Base-by-base conservation (phyloP, 2,329 filamentous ascomycete species). In the Paracoccidioides brasiliensis region DNA sequence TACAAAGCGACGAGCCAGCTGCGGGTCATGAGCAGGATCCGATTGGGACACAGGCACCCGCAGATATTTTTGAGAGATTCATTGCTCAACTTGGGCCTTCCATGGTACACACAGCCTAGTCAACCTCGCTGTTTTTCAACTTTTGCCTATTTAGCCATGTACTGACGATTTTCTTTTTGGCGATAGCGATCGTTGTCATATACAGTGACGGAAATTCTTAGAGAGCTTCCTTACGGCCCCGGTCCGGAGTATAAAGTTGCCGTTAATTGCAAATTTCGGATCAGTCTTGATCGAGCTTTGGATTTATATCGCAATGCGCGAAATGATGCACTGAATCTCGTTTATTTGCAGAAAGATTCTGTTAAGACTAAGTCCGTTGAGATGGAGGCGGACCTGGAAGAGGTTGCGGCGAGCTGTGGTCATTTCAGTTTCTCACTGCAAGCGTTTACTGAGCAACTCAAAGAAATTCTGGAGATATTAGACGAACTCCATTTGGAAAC, bases 331-430 rank as follows among this genome's bases (percentile, higher is more conserved):
- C 74, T 98, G 5, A 78, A 83, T 56, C 79, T 86, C 56, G 77
- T 98, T 0, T 97, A 98, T 69, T 83, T 80, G 59, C 86, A 81
- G 53, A 89, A 90, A 58, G 84, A 90, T 62, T 76, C 90, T 42
- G 81, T 81, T 9, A 81, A 81, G 56, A 76, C 82, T 3, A 79
- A 82, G 44, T 84, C 85, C 0, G 78, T 88, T 53, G 85, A 86
- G 59, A 79, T 91, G 7, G 85, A 94, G 66, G 93, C 91, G 2
- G 93, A 97, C 68, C 90, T 95, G 56, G 93, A 98, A 68, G 93
- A 98, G 70, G 90, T 97, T 9, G 90, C 91, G 43, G 91, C 93
- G n/a, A 94, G 90, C 56, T 98, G 93, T 65, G 91, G 93, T 0
- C 90, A 97, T 70, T 98, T 97, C 67, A 91, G 88, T 66, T 96